Conservation (phyloP, 495 filamentous ascomycete species). For the Schizothecium vesticola region DNA sequence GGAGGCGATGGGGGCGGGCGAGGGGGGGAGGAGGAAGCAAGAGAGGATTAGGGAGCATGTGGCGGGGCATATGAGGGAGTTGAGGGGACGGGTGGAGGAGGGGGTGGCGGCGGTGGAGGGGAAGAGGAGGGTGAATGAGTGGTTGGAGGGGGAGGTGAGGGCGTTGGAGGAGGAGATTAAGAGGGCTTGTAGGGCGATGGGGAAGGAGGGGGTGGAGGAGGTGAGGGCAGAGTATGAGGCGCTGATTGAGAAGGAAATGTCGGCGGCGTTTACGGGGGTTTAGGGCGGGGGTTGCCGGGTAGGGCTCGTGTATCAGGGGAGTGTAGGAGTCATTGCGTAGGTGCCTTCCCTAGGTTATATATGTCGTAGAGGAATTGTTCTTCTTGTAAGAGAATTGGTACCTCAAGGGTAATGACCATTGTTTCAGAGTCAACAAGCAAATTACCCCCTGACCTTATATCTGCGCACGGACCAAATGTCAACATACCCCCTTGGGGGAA, state of each 20-base stretch:
- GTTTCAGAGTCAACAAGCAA: too few relatives aligned
- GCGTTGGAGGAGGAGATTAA: not conserved
- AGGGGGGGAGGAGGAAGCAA: not conserved
- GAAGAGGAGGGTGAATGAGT: not conserved
- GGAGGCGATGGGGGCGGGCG: not conserved
- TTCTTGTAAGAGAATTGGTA: not conserved
- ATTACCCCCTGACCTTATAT: not conserved
- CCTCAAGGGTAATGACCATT: too few relatives aligned
- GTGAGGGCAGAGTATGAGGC: not conserved
- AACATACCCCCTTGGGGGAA: not conserved
- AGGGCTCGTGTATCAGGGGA: not conserved
- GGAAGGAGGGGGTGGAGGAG: not conserved
- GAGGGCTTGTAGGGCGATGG: not conserved
- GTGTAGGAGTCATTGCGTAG: not conserved
- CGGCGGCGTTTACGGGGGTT: too few relatives aligned
- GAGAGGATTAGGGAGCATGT: not conserved
- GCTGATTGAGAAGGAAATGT: not conserved
- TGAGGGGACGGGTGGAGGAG: not conserved
- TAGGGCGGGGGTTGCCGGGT: not conserved
- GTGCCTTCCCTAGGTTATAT: too few relatives aligned
- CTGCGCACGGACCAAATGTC: not conserved
- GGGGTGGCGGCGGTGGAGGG: not conserved
- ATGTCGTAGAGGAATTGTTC: not conserved
- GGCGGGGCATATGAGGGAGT: not conserved
- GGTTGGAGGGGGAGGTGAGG: not conserved